Evolutionary conservation across 257 asterid species (phyloP).

Genomic region (Ilex asprella): DNA sequence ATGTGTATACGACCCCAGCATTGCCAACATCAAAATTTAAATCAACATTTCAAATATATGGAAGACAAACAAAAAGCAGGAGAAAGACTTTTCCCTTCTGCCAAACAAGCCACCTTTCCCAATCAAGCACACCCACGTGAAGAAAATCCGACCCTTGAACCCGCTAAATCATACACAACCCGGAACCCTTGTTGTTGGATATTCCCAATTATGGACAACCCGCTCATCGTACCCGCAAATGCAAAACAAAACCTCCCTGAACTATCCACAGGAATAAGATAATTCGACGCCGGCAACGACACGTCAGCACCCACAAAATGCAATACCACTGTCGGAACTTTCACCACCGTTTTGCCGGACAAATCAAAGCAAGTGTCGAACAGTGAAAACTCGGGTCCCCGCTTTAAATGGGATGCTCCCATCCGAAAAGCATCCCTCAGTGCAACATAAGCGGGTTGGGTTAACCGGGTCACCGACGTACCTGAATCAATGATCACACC

Average conservation of each 20-base stretch:
- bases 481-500: constrained; percentile 90
- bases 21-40: too few relatives aligned
- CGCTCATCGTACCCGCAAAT: constrained; percentile 72
- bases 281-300: constrained; percentile 82
- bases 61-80: too few relatives aligned
- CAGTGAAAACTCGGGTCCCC: constrained; percentile 41
- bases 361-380: constrained; percentile 89
- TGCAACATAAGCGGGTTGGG: constrained; percentile 64
- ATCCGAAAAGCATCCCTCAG: constrained; percentile 59
- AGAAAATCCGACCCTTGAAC: constrained; percentile 34
- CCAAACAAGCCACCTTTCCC: too few relatives aligned
- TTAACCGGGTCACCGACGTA: constrained; percentile 74
- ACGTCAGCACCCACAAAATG: constrained; percentile 76
- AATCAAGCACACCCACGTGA: constrained; percentile 33
- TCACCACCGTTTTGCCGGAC: constrained; percentile 67
- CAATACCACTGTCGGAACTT: constrained; percentile 82
- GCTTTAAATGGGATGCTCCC: constrained; percentile 45
- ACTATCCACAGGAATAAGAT: constrained; percentile 75
- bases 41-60: too few relatives aligned
- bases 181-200: constrained; percentile 45
- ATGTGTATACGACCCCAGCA: too few relatives aligned
- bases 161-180: constrained; percentile 33
- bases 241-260: constrained; percentile 81
- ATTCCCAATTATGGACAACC: constrained; percentile 42
- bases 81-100: too few relatives aligned